phyloP scores from a whole-genome alignment of 163 green algal genomes.

The Picocystis sp. region DNA sequence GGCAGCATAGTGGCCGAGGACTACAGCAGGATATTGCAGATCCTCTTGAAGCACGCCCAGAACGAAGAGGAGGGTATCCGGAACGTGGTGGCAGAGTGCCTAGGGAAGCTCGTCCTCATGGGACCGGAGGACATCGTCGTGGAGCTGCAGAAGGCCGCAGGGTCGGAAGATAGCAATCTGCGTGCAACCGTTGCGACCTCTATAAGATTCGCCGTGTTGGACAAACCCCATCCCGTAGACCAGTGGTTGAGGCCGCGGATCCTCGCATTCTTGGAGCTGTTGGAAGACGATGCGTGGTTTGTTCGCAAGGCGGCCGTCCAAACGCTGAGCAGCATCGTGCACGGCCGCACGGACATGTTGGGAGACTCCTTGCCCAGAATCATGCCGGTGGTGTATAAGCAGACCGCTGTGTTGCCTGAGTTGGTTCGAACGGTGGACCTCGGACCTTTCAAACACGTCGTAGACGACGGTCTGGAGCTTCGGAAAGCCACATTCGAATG shows the following conservation, averaged over 20 bases:
- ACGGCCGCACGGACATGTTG: slow-evolving; percentile 62
- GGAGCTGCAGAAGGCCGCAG: slow-evolving; percentile 25
- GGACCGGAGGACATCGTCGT: slow-evolving; percentile 27
- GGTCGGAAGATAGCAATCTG: slow-evolving; percentile 15
- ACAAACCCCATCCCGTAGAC: slow-evolving; percentile 49
- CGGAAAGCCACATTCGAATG: slow-evolving; percentile 79
- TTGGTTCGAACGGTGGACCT: slow-evolving; percentile 66
- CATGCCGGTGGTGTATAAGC: slow-evolving; percentile 66
- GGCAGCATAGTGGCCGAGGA: too few species aligned
- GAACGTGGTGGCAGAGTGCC: slow-evolving; percentile 77
- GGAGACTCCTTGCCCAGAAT: slow-evolving; percentile 34
- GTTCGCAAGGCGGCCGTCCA: slow-evolving; percentile 66
- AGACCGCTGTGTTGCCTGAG: slow-evolving; percentile 39
- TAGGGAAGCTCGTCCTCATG: slow-evolving; percentile 62
- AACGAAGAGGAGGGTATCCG: slow-evolving; percentile 61
- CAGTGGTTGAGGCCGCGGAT: slow-evolving; percentile 29
- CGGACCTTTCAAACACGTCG: slow-evolving; percentile 86
- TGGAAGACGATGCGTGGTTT: slow-evolving; percentile 48
- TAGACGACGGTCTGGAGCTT: slow-evolving; percentile 93
- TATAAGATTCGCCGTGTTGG: slow-evolving; percentile 48
- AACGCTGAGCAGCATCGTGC: slow-evolving; percentile 43
- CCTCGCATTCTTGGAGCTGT: slow-evolving; percentile 38
- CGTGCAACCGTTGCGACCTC: slow-evolving; percentile 44
- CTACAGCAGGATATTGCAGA: background rate
- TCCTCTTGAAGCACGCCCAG: slow-evolving; percentile 22